A percentile compares a stretch with the other conserved stretches of the same genome.
Conservation (phyloP, 352 stramenopile species). For the Globisporangium viniferum region DNA sequence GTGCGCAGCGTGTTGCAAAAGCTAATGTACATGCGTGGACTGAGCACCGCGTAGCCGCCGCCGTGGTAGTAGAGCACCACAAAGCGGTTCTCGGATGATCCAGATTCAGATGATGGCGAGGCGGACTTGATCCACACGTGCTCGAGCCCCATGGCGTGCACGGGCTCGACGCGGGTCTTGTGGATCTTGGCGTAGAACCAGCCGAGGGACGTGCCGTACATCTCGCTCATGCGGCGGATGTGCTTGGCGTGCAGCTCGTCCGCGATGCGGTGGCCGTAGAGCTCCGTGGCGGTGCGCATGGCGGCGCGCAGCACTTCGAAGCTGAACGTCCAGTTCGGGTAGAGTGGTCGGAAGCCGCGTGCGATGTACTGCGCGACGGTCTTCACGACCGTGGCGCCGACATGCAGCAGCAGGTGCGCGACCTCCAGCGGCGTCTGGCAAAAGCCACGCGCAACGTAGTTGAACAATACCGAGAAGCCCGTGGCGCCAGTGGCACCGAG, state of each 20-base stretch:
- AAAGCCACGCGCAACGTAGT: constrained; percentile 10
- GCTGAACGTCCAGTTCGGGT: constrained; percentile 32
- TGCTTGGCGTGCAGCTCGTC: constrained; percentile 17
- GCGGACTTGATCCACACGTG: constrained; percentile 30
- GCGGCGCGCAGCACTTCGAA: constrained; percentile 26
- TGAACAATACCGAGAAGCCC: constrained; percentile 4
- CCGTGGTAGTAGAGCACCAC: constrained; percentile 33
- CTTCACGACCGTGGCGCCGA: background rate
- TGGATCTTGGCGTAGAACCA: constrained; percentile 24
- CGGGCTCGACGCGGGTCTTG: constrained; percentile 19
- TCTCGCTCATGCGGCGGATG: constrained; percentile 22
- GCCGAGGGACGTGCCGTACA: constrained; percentile 22
- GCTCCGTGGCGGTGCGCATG: constrained; percentile 20
- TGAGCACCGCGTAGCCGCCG: constrained; percentile 39
- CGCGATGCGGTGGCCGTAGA: constrained; percentile 25
- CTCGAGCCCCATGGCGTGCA: constrained; percentile 31
- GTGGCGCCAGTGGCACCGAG: constrained; percentile 1
- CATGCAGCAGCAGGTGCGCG: constrained; percentile 6
- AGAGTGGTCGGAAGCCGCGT: constrained; percentile 23
- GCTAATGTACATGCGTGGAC: constrained; percentile 38
- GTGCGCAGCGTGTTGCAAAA: constrained; percentile 28
- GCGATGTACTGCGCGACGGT: constrained; percentile 7
- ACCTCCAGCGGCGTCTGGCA: constrained; percentile 14
- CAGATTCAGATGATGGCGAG: background rate
- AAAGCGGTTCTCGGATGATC: background rate